phyloP scores from a whole-genome alignment of 1,284 basidiomycete species.

The Violaceomyces palustris region DNA sequence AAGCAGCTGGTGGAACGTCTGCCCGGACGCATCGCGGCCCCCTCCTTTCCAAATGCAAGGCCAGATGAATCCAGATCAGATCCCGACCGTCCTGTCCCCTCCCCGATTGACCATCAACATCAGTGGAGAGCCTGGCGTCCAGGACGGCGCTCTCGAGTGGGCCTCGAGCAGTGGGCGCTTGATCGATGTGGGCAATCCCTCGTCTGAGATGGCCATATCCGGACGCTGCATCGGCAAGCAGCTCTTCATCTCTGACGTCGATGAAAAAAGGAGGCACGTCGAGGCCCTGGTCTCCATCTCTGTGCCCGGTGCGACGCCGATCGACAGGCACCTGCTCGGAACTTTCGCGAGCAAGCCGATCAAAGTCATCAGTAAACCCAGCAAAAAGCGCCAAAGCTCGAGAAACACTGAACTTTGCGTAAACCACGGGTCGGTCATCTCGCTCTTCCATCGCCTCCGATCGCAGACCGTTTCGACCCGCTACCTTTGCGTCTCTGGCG shows the following conservation, averaged over 20 bases:
- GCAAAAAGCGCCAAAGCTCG: constrained; percentile 84
- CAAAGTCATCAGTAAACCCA: constrained; percentile 71
- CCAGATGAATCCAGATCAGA: constrained; percentile 9
- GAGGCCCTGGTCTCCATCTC: constrained; percentile 61
- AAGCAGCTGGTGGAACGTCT: constrained; percentile 76
- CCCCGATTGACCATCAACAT: constrained; percentile 83
- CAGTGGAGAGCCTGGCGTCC: constrained; percentile 77
- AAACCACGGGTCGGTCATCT: constrained; percentile 90
- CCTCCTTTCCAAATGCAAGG: constrained; percentile 35
- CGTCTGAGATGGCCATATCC: constrained; percentile 42
- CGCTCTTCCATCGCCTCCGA: constrained; percentile 85
- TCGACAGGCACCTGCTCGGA: constrained; percentile 63
- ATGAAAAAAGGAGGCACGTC: constrained; percentile 43
- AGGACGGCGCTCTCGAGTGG: constrained; percentile 79
- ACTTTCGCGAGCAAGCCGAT: constrained; percentile 86
- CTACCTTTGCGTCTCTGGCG: constrained; percentile 87
- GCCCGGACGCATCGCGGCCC: constrained; percentile 46
- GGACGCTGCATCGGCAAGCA: constrained; percentile 85
- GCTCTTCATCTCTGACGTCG: constrained; percentile 78
- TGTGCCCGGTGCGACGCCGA: constrained; percentile 63
- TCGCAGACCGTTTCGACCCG: constrained; percentile 69
- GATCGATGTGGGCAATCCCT: constrained; percentile 67
- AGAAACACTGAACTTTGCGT: constrained; percentile 82
- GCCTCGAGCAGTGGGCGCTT: constrained; percentile 72
- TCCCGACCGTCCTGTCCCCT: constrained; percentile 63